Evolutionary conservation across 2,329 filamentous ascomycete species (phyloP).

Genomic region (Beauveria caledonica): DNA sequence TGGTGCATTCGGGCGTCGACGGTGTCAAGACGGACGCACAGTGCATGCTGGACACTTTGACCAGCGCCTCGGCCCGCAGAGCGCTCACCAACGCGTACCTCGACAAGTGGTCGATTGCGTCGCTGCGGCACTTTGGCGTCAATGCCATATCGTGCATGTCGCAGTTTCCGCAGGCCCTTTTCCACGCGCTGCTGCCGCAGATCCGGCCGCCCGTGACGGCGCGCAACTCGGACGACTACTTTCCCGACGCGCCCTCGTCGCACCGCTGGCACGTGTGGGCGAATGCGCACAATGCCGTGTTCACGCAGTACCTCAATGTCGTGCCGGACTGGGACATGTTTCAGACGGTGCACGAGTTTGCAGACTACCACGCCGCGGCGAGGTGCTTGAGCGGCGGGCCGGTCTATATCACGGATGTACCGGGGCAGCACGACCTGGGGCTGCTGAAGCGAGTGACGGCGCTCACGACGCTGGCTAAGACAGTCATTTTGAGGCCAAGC

Average conservation of each 20-base stretch:
- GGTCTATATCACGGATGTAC: constrained; percentile 87
- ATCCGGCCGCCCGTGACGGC: constrained; percentile 66
- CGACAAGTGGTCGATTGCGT: constrained; percentile 75
- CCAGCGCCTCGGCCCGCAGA: constrained; percentile 59
- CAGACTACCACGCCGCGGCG: constrained; percentile 80
- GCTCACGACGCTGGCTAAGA: constrained; percentile 59
- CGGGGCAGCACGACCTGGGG: constrained; percentile 67
- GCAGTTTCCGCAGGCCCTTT: constrained; percentile 76
- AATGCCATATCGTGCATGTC: constrained; percentile 93
- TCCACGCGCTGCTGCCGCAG: constrained; percentile 72
- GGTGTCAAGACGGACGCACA: constrained; percentile 91
- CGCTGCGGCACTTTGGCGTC: constrained; percentile 67
- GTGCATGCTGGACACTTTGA: constrained; percentile 74
- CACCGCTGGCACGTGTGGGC: constrained; percentile 95
- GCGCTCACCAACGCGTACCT: constrained; percentile 68
- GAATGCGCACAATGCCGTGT: constrained; percentile 80
- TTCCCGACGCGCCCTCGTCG: constrained; percentile 68
- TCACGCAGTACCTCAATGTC: constrained; percentile 78
- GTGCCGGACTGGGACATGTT: constrained; percentile 78
- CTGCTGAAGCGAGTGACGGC: constrained; percentile 79
- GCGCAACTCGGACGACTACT: constrained; percentile 89
- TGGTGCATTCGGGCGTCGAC: constrained; percentile 66
- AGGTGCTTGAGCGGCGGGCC: constrained; percentile 85
- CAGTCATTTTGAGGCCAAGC: constrained; percentile 73
- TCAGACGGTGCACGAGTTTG: constrained; percentile 58